Base-by-base conservation (phyloP, 179 eudicot species). In the Amaranthus tricolor region DNA sequence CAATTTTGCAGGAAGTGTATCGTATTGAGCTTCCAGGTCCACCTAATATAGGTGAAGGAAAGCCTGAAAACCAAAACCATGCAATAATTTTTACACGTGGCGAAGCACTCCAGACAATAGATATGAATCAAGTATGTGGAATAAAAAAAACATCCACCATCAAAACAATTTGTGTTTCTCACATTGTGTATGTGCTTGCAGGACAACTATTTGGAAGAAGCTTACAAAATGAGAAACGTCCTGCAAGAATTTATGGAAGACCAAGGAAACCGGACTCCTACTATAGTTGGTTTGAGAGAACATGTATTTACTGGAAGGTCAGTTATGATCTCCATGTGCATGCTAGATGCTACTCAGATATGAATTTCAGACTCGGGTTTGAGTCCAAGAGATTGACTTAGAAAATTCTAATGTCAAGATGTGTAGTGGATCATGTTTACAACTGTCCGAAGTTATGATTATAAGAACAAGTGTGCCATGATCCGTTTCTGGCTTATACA, bases 241-340 rank as follows among this genome's bases (percentile, higher is more conserved):
- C 82, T 96, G 51, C 98, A 91, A 91, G 98, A 96, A 75, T 96
- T 93, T 88, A 66, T 87, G 47, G 78, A 61, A 74, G 81, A 76
- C 61, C 77, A 65, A 56, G 89, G 93, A 75, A 84, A 17, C 64
- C 81, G 76, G 14, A 81, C 86, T 59, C 99, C 99, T 3, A 86
- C 97, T 54, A 91, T 96, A 78, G 86, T 96, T 82, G 98, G 99
- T 67, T 68, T 96, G 78, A 91, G 99, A 81, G 99, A 96, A 77
- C 98, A 96, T 84, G 88, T 95, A 72, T 95, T 95, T 76, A 95
- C 99, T n/a, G 99, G 99, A 87, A 95, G 99, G 99, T 92, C 76
- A 84, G 88, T 75, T 82, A 61, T 71, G 47, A 59, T 71, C 66
- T 74, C 45, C 47, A 67, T 72, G 57, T 66, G 48, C 51, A 68